These are phyloP conservation scores for Angophora floribunda DNA, from an alignment of 345 rosid genomes.

Conservation along the genomic window DNA sequence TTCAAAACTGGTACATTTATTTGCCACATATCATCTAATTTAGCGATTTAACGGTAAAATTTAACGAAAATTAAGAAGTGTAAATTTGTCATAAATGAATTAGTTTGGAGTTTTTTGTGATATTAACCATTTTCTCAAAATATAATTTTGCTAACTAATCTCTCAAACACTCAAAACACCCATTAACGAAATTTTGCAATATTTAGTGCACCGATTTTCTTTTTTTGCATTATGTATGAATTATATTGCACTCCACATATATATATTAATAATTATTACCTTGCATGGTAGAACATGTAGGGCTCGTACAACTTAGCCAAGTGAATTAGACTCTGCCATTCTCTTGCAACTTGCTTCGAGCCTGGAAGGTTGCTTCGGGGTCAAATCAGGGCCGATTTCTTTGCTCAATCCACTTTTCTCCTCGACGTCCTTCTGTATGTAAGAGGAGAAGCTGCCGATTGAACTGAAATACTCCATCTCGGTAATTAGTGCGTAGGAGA, in stretches of 20 bases:
- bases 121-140: no score
- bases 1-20: no score
- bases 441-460: background rate
- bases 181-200: no score
- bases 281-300: background rate
- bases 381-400: background rate
- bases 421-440: background rate
- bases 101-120: no score
- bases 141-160: no score
- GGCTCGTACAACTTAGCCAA: constrained; percentile 2
- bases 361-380: background rate
- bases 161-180: no score
- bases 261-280: background rate
- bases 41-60: no score
- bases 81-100: no score
- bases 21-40: no score
- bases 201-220: background rate
- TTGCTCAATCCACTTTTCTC: background rate
- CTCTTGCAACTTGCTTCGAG: background rate
- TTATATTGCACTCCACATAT: no score
- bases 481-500: background rate
- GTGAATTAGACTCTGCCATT: background rate
- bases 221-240: no score
- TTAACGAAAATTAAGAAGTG: no score
- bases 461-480: constrained; percentile 3